Percentiles rank a stretch among this genome's conserved stretches.
phyloP scores from a whole-genome alignment of 169 alveolate genomes.

The Cryptosporidium meleagridis region DNA sequence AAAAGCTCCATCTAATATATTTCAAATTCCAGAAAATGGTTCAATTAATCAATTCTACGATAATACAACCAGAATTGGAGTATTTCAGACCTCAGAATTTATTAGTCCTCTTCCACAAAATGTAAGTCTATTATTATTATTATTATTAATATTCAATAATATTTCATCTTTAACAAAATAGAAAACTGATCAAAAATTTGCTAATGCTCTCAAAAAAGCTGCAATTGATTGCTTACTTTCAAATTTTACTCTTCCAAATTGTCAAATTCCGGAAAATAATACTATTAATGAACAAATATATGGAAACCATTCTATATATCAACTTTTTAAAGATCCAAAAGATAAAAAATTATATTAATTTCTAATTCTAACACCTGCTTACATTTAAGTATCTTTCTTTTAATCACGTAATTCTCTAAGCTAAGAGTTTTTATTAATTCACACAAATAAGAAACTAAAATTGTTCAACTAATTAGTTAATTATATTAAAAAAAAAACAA shows the following conservation, averaged over 20 bases:
- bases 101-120: slow-evolving; percentile 40
- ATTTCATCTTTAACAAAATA: neutral
- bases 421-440: neutral
- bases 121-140: slow-evolving; percentile 26
- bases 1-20: slow-evolving; percentile 53
- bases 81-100: slow-evolving; percentile 52
- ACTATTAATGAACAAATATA: slow-evolving; percentile 10
- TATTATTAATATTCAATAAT: neutral
- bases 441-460: neutral
- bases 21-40: slow-evolving; percentile 60
- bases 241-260: slow-evolving; percentile 55
- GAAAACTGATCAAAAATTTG: slow-evolving; percentile 71
- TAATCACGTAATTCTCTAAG: neutral
- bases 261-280: slow-evolving; percentile 27
- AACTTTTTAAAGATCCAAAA: slow-evolving; percentile 26
- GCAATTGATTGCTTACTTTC: slow-evolving; percentile 54
- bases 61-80: slow-evolving; percentile 40
- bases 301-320: slow-evolving; percentile 12
- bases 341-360: neutral
- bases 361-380: neutral
- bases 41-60: slow-evolving; percentile 44
- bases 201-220: slow-evolving; percentile 44
- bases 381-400: neutral
- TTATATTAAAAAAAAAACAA: too few relatives aligned
- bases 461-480: too few relatives aligned